Conservation (phyloP, 108 stramenopile species). For the Thalassiosira profunda region DNA sequence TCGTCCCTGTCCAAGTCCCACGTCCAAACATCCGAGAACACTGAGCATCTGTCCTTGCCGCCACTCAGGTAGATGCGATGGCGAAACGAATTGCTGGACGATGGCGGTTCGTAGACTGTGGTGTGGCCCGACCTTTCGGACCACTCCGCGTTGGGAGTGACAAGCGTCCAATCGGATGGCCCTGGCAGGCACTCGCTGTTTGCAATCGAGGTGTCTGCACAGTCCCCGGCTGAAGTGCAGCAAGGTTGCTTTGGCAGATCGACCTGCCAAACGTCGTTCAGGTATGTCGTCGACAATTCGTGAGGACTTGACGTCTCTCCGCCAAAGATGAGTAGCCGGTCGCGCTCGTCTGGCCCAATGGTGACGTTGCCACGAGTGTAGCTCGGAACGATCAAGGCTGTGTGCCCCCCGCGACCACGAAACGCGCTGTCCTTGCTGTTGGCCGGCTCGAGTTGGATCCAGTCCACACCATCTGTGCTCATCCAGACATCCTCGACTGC, state of each 20-base stretch:
- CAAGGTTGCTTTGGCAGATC: slow-evolving; percentile 50
- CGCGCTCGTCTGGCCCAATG: too few relatives aligned
- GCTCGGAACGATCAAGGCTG: slow-evolving; percentile 29
- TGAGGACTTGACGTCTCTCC: slow-evolving; percentile 46
- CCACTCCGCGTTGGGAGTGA: slow-evolving; percentile 36
- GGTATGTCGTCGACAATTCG: slow-evolving; percentile 30
- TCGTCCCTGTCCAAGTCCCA: slow-evolving; percentile 27
- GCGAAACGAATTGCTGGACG: slow-evolving; percentile 43
- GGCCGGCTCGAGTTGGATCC: slow-evolving; percentile 63
- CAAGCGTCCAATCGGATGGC: slow-evolving; percentile 31
- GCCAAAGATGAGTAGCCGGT: slow-evolving; percentile 53
- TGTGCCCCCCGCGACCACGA: slow-evolving; percentile 48
- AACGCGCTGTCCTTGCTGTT: slow-evolving; percentile 26
- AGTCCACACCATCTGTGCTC: slow-evolving; percentile 55
- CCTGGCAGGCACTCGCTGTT: slow-evolving; percentile 33
- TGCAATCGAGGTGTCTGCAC: slow-evolving; percentile 7
- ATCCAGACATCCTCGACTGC: slow-evolving; percentile 82
- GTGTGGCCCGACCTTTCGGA: slow-evolving; percentile 44
- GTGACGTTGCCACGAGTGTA: too few relatives aligned
- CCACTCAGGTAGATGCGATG: slow-evolving; percentile 52
- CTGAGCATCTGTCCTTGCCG: slow-evolving; percentile 33
- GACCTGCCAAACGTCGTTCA: slow-evolving; percentile 80
- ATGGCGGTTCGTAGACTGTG: slow-evolving; percentile 54
- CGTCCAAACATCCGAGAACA: slow-evolving; percentile 56
- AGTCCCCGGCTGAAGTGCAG: too few relatives aligned